Evolutionary conservation across 805 yeast genomes (phyloP), one percentile per base, ranked within the genome.

Genomic region (Henningerozyma blattae): DNA sequence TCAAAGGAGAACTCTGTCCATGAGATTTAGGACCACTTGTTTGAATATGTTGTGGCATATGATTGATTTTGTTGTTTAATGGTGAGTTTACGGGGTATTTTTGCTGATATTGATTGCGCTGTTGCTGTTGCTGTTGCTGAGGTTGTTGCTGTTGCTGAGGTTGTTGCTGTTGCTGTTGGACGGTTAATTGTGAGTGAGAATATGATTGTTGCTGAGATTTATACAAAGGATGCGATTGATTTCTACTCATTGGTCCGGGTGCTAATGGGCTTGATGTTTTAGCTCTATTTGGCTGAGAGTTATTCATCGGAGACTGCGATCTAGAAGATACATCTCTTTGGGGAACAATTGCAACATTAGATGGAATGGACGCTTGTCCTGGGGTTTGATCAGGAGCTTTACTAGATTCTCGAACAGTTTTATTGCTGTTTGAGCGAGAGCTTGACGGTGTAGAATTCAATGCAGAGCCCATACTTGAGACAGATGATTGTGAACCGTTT

Each of bases 61-160:
- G 10, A n/a, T 9, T 24, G n/a, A n/a, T n/a, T n/a, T n/a, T n/a
- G n/a, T n/a, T n/a, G n/a, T n/a, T n/a, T n/a, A n/a, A n/a, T 24
- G 7, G 27, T 12, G 27, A 12, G 12, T 12, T 20, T 20, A 20
- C 8, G n/a, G 27, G n/a, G n/a, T 39, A 49, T 27, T 32, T 34
- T 32, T 32, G 39, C 34, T 28, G 47, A 33, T 18, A 52, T 37
- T 20, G 48, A 28, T 37, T 46, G 31, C n/a, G 43, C 22, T 22
- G 34, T 10, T 34, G 36, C 17, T 26, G 30, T 28, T 33, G 33
- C 12, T 22, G 47, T 35, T 41, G 48, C 16, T 36, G 46, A 25
- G 7, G n/a, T 20, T 48, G 50, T 35, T 45, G 54, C 18, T 50
- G 53, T 35, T 53, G 59, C 22, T 50, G 35, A 19, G 35, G 27